Evolutionary conservation across 2,329 filamentous ascomycete genomes (phyloP).

Genomic region (Cercospora canescens): DNA sequence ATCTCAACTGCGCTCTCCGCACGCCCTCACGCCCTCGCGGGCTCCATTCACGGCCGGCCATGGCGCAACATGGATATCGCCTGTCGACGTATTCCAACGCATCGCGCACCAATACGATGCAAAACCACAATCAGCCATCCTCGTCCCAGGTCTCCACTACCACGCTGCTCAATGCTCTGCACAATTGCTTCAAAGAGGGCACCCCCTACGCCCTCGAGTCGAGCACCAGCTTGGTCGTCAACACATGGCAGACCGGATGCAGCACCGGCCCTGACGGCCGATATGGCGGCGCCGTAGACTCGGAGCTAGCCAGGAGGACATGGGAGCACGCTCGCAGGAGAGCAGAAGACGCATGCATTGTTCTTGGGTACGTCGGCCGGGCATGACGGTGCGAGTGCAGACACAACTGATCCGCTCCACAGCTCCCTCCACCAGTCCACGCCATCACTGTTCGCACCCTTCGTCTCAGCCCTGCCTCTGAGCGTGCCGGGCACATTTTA

Average conservation of each 20-base stretch:
- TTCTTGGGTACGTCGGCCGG: slow-evolving; percentile 67
- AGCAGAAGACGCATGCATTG: slow-evolving; percentile 92
- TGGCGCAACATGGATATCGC: slow-evolving; percentile 58
- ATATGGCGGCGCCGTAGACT: slow-evolving; percentile 76
- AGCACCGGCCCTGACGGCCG: slow-evolving; percentile 69
- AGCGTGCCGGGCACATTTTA: slow-evolving; percentile 73
- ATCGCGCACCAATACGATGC: slow-evolving; percentile 55
- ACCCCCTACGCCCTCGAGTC: slow-evolving; percentile 86
- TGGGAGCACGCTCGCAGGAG: slow-evolving; percentile 96
- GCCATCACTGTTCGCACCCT: slow-evolving; percentile 79
- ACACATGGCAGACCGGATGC: slow-evolving; percentile 87
- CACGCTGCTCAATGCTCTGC: slow-evolving; percentile 85
- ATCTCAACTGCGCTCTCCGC: slow-evolving; percentile 4
- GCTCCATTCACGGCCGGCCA: slow-evolving; percentile 16
- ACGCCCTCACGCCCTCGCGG: slow-evolving; percentile 24
- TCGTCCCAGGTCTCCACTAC: slow-evolving; percentile 81
- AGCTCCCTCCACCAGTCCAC: slow-evolving; percentile 88
- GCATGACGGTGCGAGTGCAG: neutral
- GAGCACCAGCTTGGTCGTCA: slow-evolving; percentile 87
- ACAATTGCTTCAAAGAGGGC: slow-evolving; percentile 80
- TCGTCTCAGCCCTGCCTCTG: slow-evolving; percentile 78
- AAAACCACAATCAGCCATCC: slow-evolving; percentile 49
- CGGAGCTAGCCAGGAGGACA: slow-evolving; percentile 72
- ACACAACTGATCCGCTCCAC: slow-evolving; percentile 15
- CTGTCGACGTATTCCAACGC: slow-evolving; percentile 63